These are phyloP conservation scores for Leptosphaerulina australis DNA, from an alignment of 2,329 filamentous ascomycete species.

Conservation along the genomic window DNA sequence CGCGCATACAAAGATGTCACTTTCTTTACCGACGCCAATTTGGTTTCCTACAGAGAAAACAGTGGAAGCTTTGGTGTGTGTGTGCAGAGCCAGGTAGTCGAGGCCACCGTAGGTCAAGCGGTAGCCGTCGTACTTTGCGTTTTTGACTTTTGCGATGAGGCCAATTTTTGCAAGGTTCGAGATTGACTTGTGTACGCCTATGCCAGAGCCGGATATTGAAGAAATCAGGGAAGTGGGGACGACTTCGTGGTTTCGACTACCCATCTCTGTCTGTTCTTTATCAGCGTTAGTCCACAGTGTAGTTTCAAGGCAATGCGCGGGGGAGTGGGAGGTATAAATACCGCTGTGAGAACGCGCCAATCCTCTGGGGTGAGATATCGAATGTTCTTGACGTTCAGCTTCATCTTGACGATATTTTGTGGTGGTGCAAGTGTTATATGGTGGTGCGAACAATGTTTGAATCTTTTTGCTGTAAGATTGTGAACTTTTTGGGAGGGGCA, in stretches of 20 bases:
- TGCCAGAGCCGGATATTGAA: conserved; percentile 74
- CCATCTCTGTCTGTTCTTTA: conserved; percentile 77
- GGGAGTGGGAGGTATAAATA: conserved; percentile 51
- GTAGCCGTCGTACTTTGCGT: conserved; percentile 97
- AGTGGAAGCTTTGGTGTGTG: conserved; percentile 77
- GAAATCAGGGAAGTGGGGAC: conserved; percentile 90
- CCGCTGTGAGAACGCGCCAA: conserved; percentile 92
- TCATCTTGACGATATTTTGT: conserved; percentile 65
- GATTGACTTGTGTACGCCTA: conserved; percentile 83
- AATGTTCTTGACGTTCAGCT: conserved; percentile 90
- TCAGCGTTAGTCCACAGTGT: conserved; percentile 46
- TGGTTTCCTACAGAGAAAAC: conserved; percentile 94
- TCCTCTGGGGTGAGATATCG: conserved; percentile 92
- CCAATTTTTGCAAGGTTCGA: conserved; percentile 90
- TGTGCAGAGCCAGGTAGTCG: conserved; percentile 95
- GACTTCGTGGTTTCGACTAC: conserved; percentile 95
- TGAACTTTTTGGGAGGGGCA: conserved; percentile 6
- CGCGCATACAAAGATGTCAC: conserved; percentile 93
- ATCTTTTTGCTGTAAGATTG: not conserved
- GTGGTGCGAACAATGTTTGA: conserved; percentile 14
- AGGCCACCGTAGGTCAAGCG: conserved; percentile 94
- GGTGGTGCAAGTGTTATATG: conserved; percentile 1
- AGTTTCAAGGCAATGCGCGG: conserved; percentile 12
- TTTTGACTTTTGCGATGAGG: conserved; percentile 90
- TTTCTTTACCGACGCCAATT: conserved; percentile 96